Evolutionary conservation across 2,329 filamentous ascomycete genomes (phyloP).

Genomic region (Fusarium devonianum): DNA sequence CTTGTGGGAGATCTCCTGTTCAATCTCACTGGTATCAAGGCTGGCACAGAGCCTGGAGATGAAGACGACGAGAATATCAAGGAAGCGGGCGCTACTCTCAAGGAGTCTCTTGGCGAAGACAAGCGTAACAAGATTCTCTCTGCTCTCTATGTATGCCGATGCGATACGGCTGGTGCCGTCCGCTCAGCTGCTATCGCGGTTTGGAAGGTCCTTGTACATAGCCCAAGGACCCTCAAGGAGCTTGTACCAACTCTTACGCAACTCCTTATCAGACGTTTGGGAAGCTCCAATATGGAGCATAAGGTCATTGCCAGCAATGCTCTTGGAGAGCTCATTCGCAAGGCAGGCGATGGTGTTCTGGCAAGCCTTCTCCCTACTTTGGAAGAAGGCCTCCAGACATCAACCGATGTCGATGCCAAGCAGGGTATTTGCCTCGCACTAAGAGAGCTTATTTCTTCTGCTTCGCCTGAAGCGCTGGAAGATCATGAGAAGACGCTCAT

Average conservation of each 20-base stretch:
- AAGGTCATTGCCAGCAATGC: slow-evolving; percentile 98
- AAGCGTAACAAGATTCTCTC: slow-evolving; percentile 97
- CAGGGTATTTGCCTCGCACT: slow-evolving; percentile 98
- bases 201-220: slow-evolving; percentile 96
- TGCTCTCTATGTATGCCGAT: slow-evolving; percentile 96
- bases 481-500: slow-evolving; percentile 96
- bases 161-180: slow-evolving; percentile 92
- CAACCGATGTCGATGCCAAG: slow-evolving; percentile 89
- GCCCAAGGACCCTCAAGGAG: slow-evolving; percentile 91
- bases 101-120: slow-evolving; percentile 93
- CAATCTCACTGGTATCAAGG: slow-evolving; percentile 94
- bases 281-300: slow-evolving; percentile 97
- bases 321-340: slow-evolving; percentile 93
- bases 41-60: slow-evolving; percentile 76
- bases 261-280: slow-evolving; percentile 90
- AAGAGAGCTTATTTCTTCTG: slow-evolving; percentile 89
- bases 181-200: slow-evolving; percentile 89
- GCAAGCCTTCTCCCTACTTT: slow-evolving; percentile 87
- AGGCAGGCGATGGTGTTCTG: slow-evolving; percentile 92
- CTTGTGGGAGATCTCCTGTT: slow-evolving; percentile 95
- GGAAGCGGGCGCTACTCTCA: slow-evolving; percentile 90
- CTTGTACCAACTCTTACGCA: slow-evolving; percentile 94
- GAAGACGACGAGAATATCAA: slow-evolving; percentile 81
- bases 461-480: slow-evolving; percentile 86
- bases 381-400: slow-evolving; percentile 86